Base-by-base conservation (phyloP, 257 asterid genomes). In the Prunella vulgaris region DNA sequence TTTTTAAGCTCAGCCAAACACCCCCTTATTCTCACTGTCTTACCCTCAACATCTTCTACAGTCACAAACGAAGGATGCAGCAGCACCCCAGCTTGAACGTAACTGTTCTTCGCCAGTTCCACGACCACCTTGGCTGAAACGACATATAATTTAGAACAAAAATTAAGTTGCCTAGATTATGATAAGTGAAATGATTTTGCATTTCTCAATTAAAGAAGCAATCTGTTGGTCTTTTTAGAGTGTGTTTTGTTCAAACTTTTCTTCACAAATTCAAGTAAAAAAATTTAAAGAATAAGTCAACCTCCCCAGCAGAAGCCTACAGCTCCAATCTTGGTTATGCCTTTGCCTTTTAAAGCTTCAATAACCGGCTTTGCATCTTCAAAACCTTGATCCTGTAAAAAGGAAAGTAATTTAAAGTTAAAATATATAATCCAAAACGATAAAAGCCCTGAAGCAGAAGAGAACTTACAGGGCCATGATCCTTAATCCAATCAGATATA, bases 271-370 rank as follows among this genome's bases (percentile, higher is more conserved):
- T 35, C 10, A 7, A 35, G 42, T 35, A 35, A 35, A 14, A 44
- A 0, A 2, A 42, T 42, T 38, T 3, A 30, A 30, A 30, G 33
- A 25, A 30, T 4, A 35, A 7, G 2, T 35, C 42, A 35, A 85
- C 95, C 92, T 75, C 92, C 92, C 90, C 95, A 87, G 22, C 92
- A 87, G 74, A 83, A 87, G 70, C 95, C 95, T 21, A 44, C 92
- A 54, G 87, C 95, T 69, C 90, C 95, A 17, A 87, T 76, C 76
- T 82, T 84, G 33, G 80, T 74, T 60, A 75, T 56, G 61, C 92
- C 92, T 58, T 80, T 84, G 81, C 82, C 71, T 76, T 83, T 86
- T 2, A 88, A 58, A 75, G 84, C 89, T 76, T 81, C 89, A 56
- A 88, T 78, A 27, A 88, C 66, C 38, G 82, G 83, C 54, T 84